Percentiles rank a stretch among this genome's conserved stretches.
phyloP scores from a whole-genome alignment of 768 basidiomycete genomes.

The Calocybe gangraenosa region DNA sequence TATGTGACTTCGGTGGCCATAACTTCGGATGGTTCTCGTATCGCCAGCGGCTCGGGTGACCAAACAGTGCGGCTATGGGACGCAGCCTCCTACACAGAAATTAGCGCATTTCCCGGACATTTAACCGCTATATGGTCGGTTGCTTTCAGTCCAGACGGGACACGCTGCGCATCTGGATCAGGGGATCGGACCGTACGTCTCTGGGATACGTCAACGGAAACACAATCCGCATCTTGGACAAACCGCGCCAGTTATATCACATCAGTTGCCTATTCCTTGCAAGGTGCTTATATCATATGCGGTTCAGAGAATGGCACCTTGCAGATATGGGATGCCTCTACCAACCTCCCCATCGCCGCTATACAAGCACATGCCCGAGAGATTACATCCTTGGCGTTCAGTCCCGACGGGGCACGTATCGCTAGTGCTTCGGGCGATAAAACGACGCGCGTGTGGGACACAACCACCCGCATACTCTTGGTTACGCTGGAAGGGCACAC shows the following conservation, averaged over 20 bases:
- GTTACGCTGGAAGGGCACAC: conserved; percentile 2
- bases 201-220: conserved; percentile 11
- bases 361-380: conserved; percentile 3
- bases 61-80: conserved; percentile 11
- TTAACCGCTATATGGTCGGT: conserved; percentile 7
- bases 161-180: conserved; percentile 9
- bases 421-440: conserved; percentile 9
- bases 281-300: conserved; percentile 2
- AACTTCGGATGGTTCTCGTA: conserved; percentile 6
- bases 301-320: conserved; percentile 7
- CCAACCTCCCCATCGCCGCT: conserved; percentile 1
- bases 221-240: conserved; percentile 2
- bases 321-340: conserved; percentile 10
- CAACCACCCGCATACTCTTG: neutral
- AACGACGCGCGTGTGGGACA: conserved; percentile 6
- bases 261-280: conserved; percentile 7
- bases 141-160: conserved; percentile 9
- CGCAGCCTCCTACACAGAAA: neutral
- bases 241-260: conserved; percentile 8
- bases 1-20: conserved; percentile 11
- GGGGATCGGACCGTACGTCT: conserved; percentile 8
- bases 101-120: conserved; percentile 7
- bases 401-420: conserved; percentile 3
- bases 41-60: conserved; percentile 8
- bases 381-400: conserved; percentile 5